Percentiles rank a stretch among this genome's conserved stretches.
phyloP scores from a whole-genome alignment of 345 rosid genomes.

The Gossypioides kirkii region DNA sequence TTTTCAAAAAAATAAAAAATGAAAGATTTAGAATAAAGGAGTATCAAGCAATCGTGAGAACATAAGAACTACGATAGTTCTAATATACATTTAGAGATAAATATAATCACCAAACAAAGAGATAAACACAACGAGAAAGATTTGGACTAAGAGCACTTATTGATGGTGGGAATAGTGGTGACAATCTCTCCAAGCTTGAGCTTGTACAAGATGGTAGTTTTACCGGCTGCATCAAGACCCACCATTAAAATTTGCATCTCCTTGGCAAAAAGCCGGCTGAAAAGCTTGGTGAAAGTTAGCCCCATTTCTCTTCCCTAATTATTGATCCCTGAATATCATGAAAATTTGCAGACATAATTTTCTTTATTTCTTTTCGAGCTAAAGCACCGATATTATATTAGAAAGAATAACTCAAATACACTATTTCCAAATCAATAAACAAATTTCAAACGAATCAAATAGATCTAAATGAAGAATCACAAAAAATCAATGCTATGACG shows the following conservation, averaged over 20 bases:
- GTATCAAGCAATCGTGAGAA: not conserved
- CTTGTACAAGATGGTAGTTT: conserved; percentile 41
- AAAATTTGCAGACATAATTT: not conserved
- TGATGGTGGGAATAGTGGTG: not conserved
- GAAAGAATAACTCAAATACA: not conserved
- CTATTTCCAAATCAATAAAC: not conserved
- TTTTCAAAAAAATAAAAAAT: no score
- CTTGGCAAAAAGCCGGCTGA: conserved; percentile 22
- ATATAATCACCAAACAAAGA: not conserved
- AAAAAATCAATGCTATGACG: not conserved
- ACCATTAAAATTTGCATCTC: no score
- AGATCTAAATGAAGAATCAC: conserved; percentile 10
- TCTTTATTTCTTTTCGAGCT: not conserved
- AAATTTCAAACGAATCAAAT: not conserved
- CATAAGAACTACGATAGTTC: not conserved
- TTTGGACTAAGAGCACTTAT: not conserved
- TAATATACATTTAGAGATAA: not conserved
- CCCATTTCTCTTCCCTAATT: conserved; percentile 40
- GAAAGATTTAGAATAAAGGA: no score
- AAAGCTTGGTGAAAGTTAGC: conserved; percentile 61
- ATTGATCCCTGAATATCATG: conserved; percentile 24
- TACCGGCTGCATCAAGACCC: no score
- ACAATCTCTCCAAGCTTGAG: conserved; percentile 26
- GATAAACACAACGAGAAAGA: not conserved
- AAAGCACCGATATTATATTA: no score